These are phyloP conservation scores for Parasarocladium wereldwijsianum DNA, from an alignment of 2,329 filamentous ascomycete species.

Conservation along the genomic window DNA sequence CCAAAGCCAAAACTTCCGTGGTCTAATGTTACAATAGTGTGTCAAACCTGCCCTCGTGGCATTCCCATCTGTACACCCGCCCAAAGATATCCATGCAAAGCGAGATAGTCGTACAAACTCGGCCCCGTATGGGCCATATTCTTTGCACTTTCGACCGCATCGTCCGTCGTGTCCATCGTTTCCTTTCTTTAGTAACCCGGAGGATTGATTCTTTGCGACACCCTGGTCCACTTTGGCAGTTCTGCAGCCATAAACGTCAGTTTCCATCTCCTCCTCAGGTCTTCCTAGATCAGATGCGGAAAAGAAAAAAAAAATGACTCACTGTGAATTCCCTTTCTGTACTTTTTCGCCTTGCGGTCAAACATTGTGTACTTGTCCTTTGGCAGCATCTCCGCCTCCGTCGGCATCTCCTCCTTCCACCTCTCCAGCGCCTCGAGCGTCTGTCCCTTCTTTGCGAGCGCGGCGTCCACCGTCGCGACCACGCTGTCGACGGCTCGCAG, in stretches of 20 bases:
- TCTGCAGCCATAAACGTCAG: constrained; percentile 31
- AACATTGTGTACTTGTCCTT: constrained; percentile 98
- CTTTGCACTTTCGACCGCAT: background rate
- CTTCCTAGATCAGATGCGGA: background rate
- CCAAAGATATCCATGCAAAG: too few relatives aligned
- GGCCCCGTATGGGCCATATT: too few relatives aligned
- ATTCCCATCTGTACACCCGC: too few relatives aligned
- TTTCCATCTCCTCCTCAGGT: background rate
- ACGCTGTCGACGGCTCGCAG: constrained; percentile 75
- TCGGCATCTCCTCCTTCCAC: constrained; percentile 95
- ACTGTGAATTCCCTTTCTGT: constrained; percentile 97
- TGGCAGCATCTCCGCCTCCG: constrained; percentile 87
- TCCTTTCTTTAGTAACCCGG: constrained; percentile 71
- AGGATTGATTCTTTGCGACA: constrained; percentile 86
- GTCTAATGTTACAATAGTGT: too few relatives aligned
- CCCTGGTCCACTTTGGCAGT: constrained; percentile 84
- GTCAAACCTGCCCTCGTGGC: too few relatives aligned
- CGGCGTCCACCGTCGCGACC: constrained; percentile 68
- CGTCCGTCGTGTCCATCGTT: background rate
- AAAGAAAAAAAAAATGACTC: constrained; percentile 25
- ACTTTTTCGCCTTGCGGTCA: constrained; percentile 87
- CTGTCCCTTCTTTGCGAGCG: constrained; percentile 58
- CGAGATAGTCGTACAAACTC: too few relatives aligned
- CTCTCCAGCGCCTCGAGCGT: constrained; percentile 65
- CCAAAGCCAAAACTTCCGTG: too few relatives aligned